Evolutionary conservation across 176 grass and related monocot species (phyloP), one percentile per base, ranked within the genome.

Genomic region (Aegilops speltoides): DNA sequence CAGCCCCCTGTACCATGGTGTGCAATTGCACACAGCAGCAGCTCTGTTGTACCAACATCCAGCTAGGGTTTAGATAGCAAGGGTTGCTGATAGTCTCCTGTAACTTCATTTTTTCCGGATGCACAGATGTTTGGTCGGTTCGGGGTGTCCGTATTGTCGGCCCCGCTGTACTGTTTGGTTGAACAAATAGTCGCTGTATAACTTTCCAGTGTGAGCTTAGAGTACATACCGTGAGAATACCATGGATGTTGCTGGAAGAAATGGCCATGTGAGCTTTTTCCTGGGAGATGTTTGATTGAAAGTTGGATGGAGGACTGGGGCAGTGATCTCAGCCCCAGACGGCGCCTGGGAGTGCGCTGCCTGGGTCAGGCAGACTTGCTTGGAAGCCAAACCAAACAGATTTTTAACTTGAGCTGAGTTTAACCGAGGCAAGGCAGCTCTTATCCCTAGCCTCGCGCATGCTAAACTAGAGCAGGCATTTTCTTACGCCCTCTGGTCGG

Each of bases 31-130:
- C 80, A 63, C 9, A 22, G 34, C 46, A 60, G 46, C 46, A 60
- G 46, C 85, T 60, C 43, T 54, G 76, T 80, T 91, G 70, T 84
- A 86, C 50, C 80, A 78, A 74, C 63, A 78, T 68, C 29, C 82
- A 36, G 17, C 59, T 87, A 72, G 66, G 64, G 16, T 82, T 82
- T 87, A 79, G 84, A 79, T 83, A 60, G 64, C 63, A 64, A 56
- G 83, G 45, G 62, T 73, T 46, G 75, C 84, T 83, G n/a, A 59
- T 76, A 76, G 73, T 77, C 8, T 62, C 22, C 15, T 91, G 75
- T 84, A 87, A 24, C 31, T 57, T 57, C 54, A 57, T 57, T 57
- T 57, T 57, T 57, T 87, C 16, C 83, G 40, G 80, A 68, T 84
- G 66, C 41, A 36, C 48, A 73, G 83, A 68, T 80, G 14, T 46